Base-by-base conservation (phyloP, 306 rosid genomes). In the Mimosa pudica region DNA sequence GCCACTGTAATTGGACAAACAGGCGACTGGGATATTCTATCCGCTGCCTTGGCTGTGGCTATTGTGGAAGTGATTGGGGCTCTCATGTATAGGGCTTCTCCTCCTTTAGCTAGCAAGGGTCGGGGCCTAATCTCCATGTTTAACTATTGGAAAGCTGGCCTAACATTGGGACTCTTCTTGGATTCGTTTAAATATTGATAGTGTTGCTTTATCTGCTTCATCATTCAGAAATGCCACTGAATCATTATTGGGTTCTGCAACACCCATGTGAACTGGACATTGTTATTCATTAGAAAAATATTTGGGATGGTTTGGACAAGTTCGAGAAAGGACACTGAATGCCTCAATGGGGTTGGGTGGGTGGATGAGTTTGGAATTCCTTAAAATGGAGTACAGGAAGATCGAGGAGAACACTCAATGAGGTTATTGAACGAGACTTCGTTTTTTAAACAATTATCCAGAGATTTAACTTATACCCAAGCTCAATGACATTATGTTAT, bases 1-100 rank as follows among this genome's bases (percentile, higher is more conserved):
- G 90, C 97, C 74, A 94, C 98, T 20, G 97, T 94, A 71, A 94
- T 94, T 72, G 98, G 98, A 73, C 97, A 94, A 90, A 94, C 97
- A 2, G 98, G 98, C 33, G 97, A 94, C 81, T 94, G 98, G 98
- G 98, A 94, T 85, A 87, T 94, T 84, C 91, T 92, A 61, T 94
- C 97, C 73, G 98, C 98, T 45, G 98, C 85, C 54, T 87, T 92
- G 79, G 97, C 98, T 41, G 97, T 90, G 84, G 83, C 74, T 82
- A 58, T 94, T 75, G 97, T 94, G 70, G 98, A 94, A 82, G 95
- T 87, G 75, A 92, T 94, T 80, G 98, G 98, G 62, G 97, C 97
- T 60, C 97, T 94, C 81, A 94, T 92, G 97, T 94, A 94, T 41
- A 80, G 87, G 38, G 66, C 86, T 66, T 91, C 92, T 82, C 77